Conservation (phyloP, 176 grass and related monocot genomes). For the Sorghum bicolor region Sorghum_bicolor_NCBIv3 NC_012871.2:76242001-76242500, state of each 20-base stretch:
- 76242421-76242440: neutral
- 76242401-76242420: neutral
- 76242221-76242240: neutral
- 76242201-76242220: neutral
- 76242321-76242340: neutral
- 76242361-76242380: neutral
- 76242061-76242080: neutral
- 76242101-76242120: neutral
- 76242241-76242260: neutral
- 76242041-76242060: neutral
- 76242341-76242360: neutral
- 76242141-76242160: conserved; percentile 14
- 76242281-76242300: neutral
- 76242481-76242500: neutral
- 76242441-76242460: too few species aligned
- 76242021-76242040: neutral
- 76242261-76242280: neutral
- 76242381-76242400: neutral
- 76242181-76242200: neutral
- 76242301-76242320: neutral
- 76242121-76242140: neutral
- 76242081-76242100: neutral
- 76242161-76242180: neutral
- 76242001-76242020: neutral
- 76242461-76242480: neutral